Evolutionary conservation across 495 filamentous ascomycete genomes (phyloP).

Genomic region (Schizothecium vesticola): DNA sequence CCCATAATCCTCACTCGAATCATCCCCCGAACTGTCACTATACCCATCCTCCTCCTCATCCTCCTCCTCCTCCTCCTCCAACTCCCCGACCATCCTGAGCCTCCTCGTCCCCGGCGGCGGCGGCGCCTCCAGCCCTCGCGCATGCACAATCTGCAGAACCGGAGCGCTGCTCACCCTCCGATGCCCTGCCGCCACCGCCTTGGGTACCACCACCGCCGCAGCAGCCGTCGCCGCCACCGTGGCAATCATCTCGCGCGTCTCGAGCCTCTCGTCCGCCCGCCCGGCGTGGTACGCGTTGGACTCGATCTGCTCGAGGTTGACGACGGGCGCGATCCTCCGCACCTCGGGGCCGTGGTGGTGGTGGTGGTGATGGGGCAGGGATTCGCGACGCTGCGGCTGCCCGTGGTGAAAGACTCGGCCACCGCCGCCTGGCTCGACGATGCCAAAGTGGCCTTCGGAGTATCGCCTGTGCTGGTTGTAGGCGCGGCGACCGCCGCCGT

Average conservation of each 20-base stretch:
- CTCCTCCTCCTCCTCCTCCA: not conserved
- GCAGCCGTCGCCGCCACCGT: not conserved
- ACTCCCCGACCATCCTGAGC: not conserved
- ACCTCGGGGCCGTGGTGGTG: not conserved
- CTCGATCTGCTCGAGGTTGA: not conserved
- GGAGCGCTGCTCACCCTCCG: not conserved
- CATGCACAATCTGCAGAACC: not conserved
- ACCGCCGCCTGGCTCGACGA: not conserved
- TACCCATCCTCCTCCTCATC: not conserved
- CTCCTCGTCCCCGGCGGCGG: not conserved
- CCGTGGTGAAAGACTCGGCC: not conserved
- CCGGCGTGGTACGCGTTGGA: not conserved
- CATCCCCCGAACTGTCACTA: not conserved
- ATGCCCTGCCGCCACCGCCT: not conserved
- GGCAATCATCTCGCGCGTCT: not conserved
- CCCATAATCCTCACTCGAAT: not conserved
- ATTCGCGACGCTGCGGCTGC: not conserved
- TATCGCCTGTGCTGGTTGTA: not conserved
- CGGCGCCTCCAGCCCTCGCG: not conserved
- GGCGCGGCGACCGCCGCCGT: not conserved
- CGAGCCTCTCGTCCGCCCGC: not conserved
- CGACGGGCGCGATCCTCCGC: not conserved
- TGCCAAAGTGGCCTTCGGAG: not conserved
- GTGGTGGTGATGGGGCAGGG: not conserved
- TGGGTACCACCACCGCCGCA: not conserved